Conservation (phyloP, 169 alveolate genomes). For the Theileria parva region DNA sequence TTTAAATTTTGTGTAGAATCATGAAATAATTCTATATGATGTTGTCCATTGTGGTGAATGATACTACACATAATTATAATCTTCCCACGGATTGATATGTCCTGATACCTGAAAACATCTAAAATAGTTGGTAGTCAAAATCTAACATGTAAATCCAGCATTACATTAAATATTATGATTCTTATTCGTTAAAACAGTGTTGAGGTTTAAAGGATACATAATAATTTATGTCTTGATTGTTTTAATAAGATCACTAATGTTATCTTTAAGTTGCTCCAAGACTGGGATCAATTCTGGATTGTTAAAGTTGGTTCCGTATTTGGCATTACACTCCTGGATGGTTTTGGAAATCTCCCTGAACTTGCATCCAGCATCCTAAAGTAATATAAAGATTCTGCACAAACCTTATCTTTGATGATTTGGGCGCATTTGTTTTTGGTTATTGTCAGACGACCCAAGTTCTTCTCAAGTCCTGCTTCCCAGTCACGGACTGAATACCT, state of each 20-base stretch:
- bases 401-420: constrained; percentile 3
- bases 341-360: constrained; percentile 31
- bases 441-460: background rate
- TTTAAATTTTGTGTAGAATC: constrained; percentile 56
- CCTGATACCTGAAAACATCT: background rate
- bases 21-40: constrained; percentile 16
- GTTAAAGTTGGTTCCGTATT: constrained; percentile 24
- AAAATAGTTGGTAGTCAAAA: constrained; percentile 12
- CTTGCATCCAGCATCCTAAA: constrained; percentile 30
- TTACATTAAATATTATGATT: constrained; percentile 8
- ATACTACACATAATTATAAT: background rate
- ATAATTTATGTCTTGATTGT: constrained; percentile 4
- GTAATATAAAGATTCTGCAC: background rate
- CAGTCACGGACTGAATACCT: constrained; percentile 48
- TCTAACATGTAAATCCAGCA: background rate
- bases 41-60: background rate
- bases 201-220: background rate
- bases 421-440: background rate
- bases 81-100: background rate
- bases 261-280: constrained; percentile 11
- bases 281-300: constrained; percentile 26
- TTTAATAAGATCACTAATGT: constrained; percentile 4
- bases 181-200: background rate
- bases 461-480: constrained; percentile 10
- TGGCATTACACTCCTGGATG: constrained; percentile 12